Evolutionary conservation across 2,329 filamentous ascomycete species (phyloP).

Genomic region (Colletotrichum sp.): DNA sequence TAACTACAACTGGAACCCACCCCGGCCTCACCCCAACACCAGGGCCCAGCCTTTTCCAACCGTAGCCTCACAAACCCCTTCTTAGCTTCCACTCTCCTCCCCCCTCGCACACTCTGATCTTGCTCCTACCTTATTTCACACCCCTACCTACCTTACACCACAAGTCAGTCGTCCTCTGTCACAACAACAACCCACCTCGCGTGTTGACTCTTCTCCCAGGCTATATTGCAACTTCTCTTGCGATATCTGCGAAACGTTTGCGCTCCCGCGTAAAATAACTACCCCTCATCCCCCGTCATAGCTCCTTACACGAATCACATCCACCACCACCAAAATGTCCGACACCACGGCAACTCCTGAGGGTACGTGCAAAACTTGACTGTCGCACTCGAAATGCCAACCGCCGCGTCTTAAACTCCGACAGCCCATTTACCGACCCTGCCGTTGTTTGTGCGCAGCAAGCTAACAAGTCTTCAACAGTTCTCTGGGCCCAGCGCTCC

Average conservation of each 20-base stretch:
- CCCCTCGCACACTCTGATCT: not conserved
- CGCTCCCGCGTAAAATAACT: slow-evolving; percentile 11
- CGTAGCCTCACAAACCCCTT: slow-evolving; percentile 18
- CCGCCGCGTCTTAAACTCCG: not conserved
- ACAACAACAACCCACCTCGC: not conserved
- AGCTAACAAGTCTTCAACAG: slow-evolving; percentile 49
- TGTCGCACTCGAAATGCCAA: not conserved
- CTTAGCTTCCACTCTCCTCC: not conserved
- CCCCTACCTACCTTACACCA: not conserved
- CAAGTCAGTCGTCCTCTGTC: not conserved
- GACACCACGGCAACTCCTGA: slow-evolving; percentile 37
- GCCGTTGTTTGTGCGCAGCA: not conserved
- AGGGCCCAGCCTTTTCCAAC: slow-evolving; percentile 17
- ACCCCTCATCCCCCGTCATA: slow-evolving; percentile 21
- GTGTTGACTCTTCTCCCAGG: not conserved
- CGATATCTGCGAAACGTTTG: slow-evolving; percentile 11
- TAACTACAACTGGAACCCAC: slow-evolving; percentile 14
- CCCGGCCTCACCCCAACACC: slow-evolving; percentile 10
- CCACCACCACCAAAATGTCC: slow-evolving; percentile 28
- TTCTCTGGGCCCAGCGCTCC: slow-evolving; percentile 98
- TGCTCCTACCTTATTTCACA: not conserved
- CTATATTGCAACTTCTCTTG: not conserved
- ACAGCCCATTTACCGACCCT: not conserved
- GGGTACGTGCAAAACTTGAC: slow-evolving; percentile 34
- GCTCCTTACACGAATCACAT: slow-evolving; percentile 14